Evolutionary conservation across 768 basidiomycete species (phyloP).

Genomic region (Imleria badia): DNA sequence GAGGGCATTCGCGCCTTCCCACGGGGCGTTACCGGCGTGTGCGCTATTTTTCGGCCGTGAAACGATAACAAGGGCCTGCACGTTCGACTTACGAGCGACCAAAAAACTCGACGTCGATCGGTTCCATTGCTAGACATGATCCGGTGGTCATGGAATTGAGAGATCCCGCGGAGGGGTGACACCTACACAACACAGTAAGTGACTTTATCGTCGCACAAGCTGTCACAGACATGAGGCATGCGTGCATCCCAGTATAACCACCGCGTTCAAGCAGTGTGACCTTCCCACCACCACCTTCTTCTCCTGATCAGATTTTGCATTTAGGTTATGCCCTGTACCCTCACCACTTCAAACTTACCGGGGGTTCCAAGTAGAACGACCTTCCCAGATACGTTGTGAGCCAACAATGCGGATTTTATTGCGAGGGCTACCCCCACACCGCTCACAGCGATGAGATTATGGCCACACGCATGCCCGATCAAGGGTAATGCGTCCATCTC

Average conservation of each 20-base stretch:
- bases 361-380: conserved; percentile 79
- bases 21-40: conserved; percentile 78
- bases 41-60: conserved; percentile 44
- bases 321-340: background rate
- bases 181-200: conserved; percentile 46
- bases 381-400: conserved; percentile 62
- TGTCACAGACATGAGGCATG: conserved; percentile 63
- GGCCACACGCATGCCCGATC: conserved; percentile 70
- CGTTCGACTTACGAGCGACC: conserved; percentile 60
- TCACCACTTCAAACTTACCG: conserved; percentile 37
- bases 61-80: background rate
- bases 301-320: conserved; percentile 45
- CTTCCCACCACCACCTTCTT: conserved; percentile 81
- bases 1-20: conserved; percentile 84
- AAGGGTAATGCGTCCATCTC: conserved; percentile 68
- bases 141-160: conserved; percentile 50
- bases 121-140: conserved; percentile 61
- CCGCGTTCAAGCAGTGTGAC: conserved; percentile 69
- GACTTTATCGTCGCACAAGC: conserved; percentile 6
- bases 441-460: conserved; percentile 79
- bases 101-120: conserved; percentile 66
- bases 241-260: conserved; percentile 79
- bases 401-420: conserved; percentile 64
- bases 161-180: conserved; percentile 65
- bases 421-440: conserved; percentile 76